Conservation (phyloP, 1,139 yeast genomes). For the Starmera stellimalicola region DNA sequence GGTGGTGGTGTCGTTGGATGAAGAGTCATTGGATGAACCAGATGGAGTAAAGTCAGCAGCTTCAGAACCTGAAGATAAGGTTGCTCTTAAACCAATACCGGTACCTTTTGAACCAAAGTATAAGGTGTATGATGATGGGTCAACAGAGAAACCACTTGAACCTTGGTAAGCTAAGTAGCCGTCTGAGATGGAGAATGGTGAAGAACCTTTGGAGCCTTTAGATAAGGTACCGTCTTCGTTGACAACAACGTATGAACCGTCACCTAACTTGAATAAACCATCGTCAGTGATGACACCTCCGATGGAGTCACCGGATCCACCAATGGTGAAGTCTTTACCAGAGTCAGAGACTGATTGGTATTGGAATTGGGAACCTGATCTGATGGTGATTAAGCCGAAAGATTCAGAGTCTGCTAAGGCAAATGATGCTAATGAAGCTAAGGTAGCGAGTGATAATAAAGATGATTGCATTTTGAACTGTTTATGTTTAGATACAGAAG, state of each 20-base stretch:
- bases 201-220: constrained; percentile 16
- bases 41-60: constrained; percentile 16
- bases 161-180: constrained; percentile 20
- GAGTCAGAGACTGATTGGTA: constrained; percentile 14
- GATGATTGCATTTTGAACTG: too few relatives aligned
- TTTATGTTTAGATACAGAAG: background rate
- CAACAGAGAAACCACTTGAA: constrained; percentile 17
- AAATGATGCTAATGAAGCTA: constrained; percentile 15
- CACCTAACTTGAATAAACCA: constrained; percentile 21
- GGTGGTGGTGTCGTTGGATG: constrained; percentile 2
- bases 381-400: constrained; percentile 23
- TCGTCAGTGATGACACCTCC: constrained; percentile 21
- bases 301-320: constrained; percentile 9
- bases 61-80: constrained; percentile 7
- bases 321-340: constrained; percentile 9
- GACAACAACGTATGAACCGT: constrained; percentile 20
- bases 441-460: constrained; percentile 2
- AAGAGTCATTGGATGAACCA: constrained; percentile 4
- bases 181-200: constrained; percentile 19
- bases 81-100: constrained; percentile 11
- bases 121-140: constrained; percentile 4
- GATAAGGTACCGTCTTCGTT: constrained; percentile 12
- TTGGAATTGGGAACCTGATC: constrained; percentile 25
- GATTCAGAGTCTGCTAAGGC: constrained; percentile 24
- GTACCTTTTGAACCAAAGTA: constrained; percentile 1